Evolutionary conservation across 1,139 yeast genomes (phyloP).

Genomic region (Petasospora fabianii): DNA sequence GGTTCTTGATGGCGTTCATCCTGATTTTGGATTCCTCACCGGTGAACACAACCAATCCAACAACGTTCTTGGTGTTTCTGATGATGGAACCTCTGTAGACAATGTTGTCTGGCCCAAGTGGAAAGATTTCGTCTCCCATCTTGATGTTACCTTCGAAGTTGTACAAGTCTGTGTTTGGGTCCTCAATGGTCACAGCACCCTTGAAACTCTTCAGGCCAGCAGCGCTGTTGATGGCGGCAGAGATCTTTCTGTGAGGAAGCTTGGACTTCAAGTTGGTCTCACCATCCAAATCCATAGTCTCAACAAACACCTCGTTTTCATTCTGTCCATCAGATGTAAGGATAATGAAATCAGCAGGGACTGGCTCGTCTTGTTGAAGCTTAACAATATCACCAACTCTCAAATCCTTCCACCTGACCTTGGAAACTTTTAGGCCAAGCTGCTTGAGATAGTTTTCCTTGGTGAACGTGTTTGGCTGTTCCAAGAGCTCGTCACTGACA

Average conservation of each 20-base stretch:
- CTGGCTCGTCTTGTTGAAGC: slow-evolving; percentile 78
- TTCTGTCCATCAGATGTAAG: slow-evolving; percentile 63
- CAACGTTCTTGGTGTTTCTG: slow-evolving; percentile 68
- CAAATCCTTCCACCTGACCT: slow-evolving; percentile 66
- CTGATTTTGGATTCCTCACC: slow-evolving; percentile 96
- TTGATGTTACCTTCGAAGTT: slow-evolving; percentile 79
- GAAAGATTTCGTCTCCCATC: slow-evolving; percentile 35
- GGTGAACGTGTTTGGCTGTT: slow-evolving; percentile 24
- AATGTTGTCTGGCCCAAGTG: slow-evolving; percentile 77
- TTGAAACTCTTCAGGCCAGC: slow-evolving; percentile 47
- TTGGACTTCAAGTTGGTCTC: slow-evolving; percentile 86
- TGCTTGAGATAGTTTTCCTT: slow-evolving; percentile 30
- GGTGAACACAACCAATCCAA: slow-evolving; percentile 84
- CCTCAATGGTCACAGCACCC: slow-evolving; percentile 67
- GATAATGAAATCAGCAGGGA: slow-evolving; percentile 84
- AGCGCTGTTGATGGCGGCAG: slow-evolving; percentile 46
- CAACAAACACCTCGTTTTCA: slow-evolving; percentile 72
- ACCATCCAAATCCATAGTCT: slow-evolving; percentile 97
- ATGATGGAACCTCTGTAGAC: slow-evolving; percentile 85
- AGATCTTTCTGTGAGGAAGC: slow-evolving; percentile 60
- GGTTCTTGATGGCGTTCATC: slow-evolving; percentile 88
- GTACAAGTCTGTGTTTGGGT: slow-evolving; percentile 87
- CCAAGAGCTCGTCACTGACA: slow-evolving; percentile 20
- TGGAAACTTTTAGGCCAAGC: slow-evolving; percentile 35
- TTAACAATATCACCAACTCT: slow-evolving; percentile 81